phyloP scores from a whole-genome alignment of 2,329 filamentous ascomycete species.

The Exophiala dermatitidis region DNA sequence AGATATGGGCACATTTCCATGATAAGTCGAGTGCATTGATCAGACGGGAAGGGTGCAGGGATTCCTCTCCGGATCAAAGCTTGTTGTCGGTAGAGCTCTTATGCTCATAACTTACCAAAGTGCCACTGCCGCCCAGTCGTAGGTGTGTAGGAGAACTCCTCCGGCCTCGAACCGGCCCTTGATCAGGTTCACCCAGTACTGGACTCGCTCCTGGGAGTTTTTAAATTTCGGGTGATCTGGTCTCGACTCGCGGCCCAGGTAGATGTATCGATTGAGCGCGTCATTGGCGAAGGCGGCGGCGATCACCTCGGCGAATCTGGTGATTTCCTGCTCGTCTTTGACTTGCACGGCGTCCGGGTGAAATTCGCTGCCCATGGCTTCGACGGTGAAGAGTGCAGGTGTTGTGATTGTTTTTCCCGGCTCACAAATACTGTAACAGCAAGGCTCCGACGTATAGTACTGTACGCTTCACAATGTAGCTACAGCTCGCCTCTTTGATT shows the following conservation, averaged over 20 bases:
- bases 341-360: neutral
- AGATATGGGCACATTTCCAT: neutral
- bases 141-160: constrained; percentile 10
- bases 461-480: too few relatives aligned
- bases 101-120: constrained; percentile 11
- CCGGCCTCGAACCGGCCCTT: constrained; percentile 8
- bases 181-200: constrained; percentile 10
- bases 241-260: constrained; percentile 13
- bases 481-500: too few relatives aligned
- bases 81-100: neutral
- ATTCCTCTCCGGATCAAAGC: too few relatives aligned
- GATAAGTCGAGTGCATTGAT: too few relatives aligned
- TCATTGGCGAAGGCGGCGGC: constrained; percentile 15
- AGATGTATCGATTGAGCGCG: constrained; percentile 13
- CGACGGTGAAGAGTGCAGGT: neutral
- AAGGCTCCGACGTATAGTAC: too few relatives aligned
- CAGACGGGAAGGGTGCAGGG: too few relatives aligned
- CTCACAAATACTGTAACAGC: too few relatives aligned
- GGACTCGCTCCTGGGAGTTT: constrained; percentile 2
- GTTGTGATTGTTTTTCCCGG: too few relatives aligned
- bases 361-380: neutral
- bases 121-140: constrained; percentile 15
- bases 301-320: constrained; percentile 12
- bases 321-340: constrained; percentile 1
- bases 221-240: constrained; percentile 15